Evolutionary conservation across 179 eudicot genomes (phyloP).

Genomic region (Silene vulgaris): DNA sequence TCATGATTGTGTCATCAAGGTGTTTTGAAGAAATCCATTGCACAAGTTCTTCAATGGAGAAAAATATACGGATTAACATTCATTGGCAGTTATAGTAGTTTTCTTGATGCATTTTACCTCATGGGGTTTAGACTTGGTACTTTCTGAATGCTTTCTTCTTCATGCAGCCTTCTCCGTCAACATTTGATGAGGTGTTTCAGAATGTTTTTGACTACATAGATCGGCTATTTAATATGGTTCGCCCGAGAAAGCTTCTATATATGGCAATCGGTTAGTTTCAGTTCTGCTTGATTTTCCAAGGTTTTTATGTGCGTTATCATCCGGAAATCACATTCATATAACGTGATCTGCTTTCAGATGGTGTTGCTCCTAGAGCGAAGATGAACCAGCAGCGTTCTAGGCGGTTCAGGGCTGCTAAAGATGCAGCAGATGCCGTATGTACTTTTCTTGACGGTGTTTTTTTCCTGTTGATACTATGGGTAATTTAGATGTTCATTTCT

Average conservation of each 20-base stretch:
- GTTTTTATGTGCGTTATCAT: not conserved
- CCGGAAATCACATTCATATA: constrained; percentile 3
- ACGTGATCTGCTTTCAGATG: constrained; percentile 45
- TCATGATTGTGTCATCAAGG: not conserved
- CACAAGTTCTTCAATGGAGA: not conserved
- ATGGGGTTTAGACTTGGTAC: not conserved
- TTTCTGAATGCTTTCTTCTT: constrained; percentile 13
- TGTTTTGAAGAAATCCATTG: not conserved
- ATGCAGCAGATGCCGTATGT: constrained; percentile 86
- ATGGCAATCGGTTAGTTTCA: constrained; percentile 87
- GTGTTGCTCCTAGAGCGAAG: constrained; percentile 96
- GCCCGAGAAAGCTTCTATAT: constrained; percentile 77
- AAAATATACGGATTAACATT: not conserved
- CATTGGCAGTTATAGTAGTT: not conserved
- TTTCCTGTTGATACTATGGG: not conserved
- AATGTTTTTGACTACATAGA: constrained; percentile 83
- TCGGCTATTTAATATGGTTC: constrained; percentile 81
- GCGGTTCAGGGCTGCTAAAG: constrained; percentile 95
- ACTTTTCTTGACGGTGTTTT: not conserved
- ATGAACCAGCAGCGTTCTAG: constrained; percentile 97
- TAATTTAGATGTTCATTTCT: constrained; percentile 6
- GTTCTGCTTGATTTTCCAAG: not conserved
- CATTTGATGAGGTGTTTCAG: constrained; percentile 80
- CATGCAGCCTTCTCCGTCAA: constrained; percentile 77
- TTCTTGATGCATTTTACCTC: not conserved